Conservation (phyloP, 331 rosid species). For the Pyrus hybrid region DNA sequence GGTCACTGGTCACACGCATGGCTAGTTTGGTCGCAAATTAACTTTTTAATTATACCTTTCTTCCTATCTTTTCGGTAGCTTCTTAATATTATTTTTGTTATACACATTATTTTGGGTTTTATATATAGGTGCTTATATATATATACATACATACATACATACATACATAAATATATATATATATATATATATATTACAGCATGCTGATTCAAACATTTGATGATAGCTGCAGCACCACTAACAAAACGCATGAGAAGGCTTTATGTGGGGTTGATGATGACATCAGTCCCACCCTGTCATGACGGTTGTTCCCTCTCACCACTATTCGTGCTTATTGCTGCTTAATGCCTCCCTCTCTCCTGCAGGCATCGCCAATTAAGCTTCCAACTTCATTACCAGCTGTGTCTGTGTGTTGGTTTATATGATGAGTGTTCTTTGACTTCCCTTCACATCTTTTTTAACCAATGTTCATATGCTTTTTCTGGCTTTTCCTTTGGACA, state of each 20-base stretch:
- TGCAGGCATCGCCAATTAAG: slow-evolving; percentile 17
- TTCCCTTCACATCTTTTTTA: slow-evolving; percentile 16
- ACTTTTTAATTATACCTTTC: slow-evolving; percentile 4
- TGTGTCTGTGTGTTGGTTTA: neutral
- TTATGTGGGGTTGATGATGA: slow-evolving; percentile 47
- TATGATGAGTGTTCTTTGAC: slow-evolving; percentile 32
- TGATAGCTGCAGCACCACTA: slow-evolving; percentile 69
- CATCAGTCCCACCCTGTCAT: slow-evolving; percentile 78
- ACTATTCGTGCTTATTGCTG: neutral
- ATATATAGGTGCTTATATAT: neutral
- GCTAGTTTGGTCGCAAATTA: slow-evolving; percentile 51
- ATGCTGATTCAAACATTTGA: slow-evolving; percentile 74
- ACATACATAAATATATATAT: neutral
- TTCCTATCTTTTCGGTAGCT: neutral
- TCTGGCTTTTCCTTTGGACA: neutral
- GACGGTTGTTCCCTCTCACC: slow-evolving; percentile 36
- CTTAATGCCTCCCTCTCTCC: slow-evolving; percentile 13
- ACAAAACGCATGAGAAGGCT: slow-evolving; percentile 30
- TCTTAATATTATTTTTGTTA: neutral
- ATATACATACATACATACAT: neutral
- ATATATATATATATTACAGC: neutral
- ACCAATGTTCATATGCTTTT: slow-evolving; percentile 8
- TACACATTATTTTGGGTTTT: neutral
- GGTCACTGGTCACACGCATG: slow-evolving; percentile 92
- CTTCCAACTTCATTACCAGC: slow-evolving; percentile 13